These are phyloP conservation scores for Hyphopichia wangnamkhiaoensis DNA, from an alignment of 1,139 yeast genomes.

Conservation along the genomic window DNA sequence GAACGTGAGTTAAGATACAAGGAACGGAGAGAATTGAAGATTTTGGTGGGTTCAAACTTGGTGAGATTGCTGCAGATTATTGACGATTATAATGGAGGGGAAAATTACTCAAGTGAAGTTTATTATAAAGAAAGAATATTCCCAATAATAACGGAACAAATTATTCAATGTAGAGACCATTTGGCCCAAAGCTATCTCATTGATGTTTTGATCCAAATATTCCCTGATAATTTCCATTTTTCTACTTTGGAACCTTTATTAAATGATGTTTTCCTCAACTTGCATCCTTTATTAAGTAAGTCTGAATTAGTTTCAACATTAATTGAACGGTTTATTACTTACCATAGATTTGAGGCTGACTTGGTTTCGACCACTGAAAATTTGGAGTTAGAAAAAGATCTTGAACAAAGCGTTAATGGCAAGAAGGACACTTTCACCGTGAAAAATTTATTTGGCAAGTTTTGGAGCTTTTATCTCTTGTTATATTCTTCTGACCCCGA, in stretches of 20 bases:
- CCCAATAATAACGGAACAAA: slow-evolving; percentile 85
- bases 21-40: slow-evolving; percentile 87
- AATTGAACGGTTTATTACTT: slow-evolving; percentile 72
- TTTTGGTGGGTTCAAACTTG: slow-evolving; percentile 88
- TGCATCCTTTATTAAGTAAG: slow-evolving; percentile 71
- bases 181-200: slow-evolving; percentile 89
- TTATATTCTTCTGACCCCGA: slow-evolving; percentile 61
- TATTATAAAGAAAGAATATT: slow-evolving; percentile 67
- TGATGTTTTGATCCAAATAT: slow-evolving; percentile 88
- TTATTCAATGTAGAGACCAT: slow-evolving; percentile 87
- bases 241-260: slow-evolving; percentile 69
- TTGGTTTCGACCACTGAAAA: slow-evolving; percentile 8
- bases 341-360: slow-evolving; percentile 40
- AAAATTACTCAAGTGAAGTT: slow-evolving; percentile 29
- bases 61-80: slow-evolving; percentile 88
- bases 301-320: slow-evolving; percentile 68
- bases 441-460: slow-evolving; percentile 50
- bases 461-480: slow-evolving; percentile 64
- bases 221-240: slow-evolving; percentile 90
- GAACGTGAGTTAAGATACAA: slow-evolving; percentile 73
- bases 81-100: slow-evolving; percentile 57
- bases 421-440: slow-evolving; percentile 9
- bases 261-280: slow-evolving; percentile 57
- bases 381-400: slow-evolving; percentile 5
- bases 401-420: slow-evolving; percentile 1